These are phyloP conservation scores for Neurospora sp. DNA, from an alignment of 495 filamentous ascomycete genomes.

Conservation along the genomic window DNA sequence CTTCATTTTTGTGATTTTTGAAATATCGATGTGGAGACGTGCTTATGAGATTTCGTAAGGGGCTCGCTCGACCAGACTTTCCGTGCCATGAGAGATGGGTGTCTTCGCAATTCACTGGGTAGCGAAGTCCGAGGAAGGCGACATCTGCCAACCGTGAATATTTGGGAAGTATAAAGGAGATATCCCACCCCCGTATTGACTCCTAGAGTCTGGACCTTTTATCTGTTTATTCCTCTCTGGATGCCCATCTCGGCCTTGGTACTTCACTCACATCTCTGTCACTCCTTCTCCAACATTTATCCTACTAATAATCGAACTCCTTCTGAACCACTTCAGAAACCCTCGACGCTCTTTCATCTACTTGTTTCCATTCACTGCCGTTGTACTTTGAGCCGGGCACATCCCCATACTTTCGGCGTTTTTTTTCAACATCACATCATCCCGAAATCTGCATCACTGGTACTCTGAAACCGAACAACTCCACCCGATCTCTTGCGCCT, in stretches of 20 bases:
- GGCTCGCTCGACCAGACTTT: background rate
- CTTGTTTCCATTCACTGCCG: background rate
- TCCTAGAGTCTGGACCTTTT: background rate
- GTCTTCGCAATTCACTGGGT: background rate
- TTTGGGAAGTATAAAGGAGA: background rate
- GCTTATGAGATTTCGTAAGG: background rate
- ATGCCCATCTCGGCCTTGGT: background rate
- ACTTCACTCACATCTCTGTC: background rate
- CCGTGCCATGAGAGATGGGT: background rate
- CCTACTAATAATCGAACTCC: background rate
- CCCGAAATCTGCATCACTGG: background rate
- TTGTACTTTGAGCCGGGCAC: background rate
- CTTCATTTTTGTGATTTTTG: background rate
- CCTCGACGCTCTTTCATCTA: background rate
- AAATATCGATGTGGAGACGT: background rate
- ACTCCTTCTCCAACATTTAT: background rate
- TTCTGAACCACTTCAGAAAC: too few relatives aligned
- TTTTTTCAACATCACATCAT: background rate
- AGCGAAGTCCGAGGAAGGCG: background rate
- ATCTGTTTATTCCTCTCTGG: background rate
- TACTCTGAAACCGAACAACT: background rate
- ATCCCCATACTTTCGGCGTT: background rate
- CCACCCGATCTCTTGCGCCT: background rate
- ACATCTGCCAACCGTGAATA: background rate
- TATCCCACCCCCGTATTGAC: background rate